Evolutionary conservation across 345 rosid species (phyloP), one percentile per base, ranked within the genome.

Genomic region (Gossypium mustelinum): DNA sequence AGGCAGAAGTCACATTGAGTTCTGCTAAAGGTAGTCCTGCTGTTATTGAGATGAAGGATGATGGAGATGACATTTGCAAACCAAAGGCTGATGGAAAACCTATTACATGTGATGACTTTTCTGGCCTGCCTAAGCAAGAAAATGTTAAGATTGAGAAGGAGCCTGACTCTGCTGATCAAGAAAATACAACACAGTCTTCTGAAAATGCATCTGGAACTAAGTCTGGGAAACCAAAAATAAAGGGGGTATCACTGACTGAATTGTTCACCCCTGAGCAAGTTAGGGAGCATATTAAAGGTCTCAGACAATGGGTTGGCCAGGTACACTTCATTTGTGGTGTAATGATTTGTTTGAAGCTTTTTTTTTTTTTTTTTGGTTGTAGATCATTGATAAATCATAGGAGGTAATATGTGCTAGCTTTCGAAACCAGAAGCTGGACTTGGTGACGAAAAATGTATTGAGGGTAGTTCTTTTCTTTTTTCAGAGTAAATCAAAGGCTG

Each of bases 291-390:
- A 95, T 95, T 55, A 78, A 17, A 25, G 98, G 99, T 60, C 97
- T 95, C 68, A 89, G 99, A 79, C 98, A 79, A 82, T 95, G 99
- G 98, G 97, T 95, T 84, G 98, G 99, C 77, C 99, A 95, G 97
- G 99, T 93, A 77, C 20, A 14, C 39, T 41, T 41, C 50, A 25
- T 24, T 34, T 73, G 2, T 29, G 24, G 58, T 45, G 24, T 16
- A 60, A 0, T 73, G 16, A 27, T 59, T 25, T 75, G 20, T 68
- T 50, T 75, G 16, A 55, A 17, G 9, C 5, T 10, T 58, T 58
- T 4, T 25, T 25, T 9, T 24, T 24, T 9, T 29, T 5, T 54
- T 66, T 75, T 55, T 20, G 59, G 25, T 10, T 25, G 16, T 4
- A 34, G 74, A 71, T 73, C 58, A 60, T 45, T 41, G 1, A 7